These are phyloP conservation scores for Aspergillus bertholletiae DNA, from an alignment of 495 filamentous ascomycete genomes.

Conservation along the genomic window DNA sequence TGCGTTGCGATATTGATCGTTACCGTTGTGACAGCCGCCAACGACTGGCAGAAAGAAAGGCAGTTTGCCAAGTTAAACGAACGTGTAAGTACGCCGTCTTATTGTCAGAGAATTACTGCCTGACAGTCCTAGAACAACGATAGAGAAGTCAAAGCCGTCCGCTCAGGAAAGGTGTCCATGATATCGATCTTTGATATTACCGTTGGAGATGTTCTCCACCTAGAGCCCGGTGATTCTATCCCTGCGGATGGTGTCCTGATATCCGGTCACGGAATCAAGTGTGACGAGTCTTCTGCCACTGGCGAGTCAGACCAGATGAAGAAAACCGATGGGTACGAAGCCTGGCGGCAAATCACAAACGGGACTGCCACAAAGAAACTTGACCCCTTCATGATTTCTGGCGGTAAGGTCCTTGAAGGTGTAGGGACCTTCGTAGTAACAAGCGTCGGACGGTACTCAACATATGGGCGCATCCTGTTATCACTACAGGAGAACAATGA, in stretches of 20 bases:
- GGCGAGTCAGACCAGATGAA: conserved; percentile 68
- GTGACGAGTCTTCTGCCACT: conserved; percentile 67
- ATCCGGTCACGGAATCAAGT: conserved; percentile 61
- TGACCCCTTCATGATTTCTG: conserved; percentile 62
- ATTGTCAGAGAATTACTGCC: not conserved
- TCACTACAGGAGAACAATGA: conserved; percentile 57
- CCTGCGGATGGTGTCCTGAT: conserved; percentile 59
- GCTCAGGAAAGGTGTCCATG: conserved; percentile 69
- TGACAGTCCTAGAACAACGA: conserved; percentile 60
- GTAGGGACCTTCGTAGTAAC: conserved; percentile 64
- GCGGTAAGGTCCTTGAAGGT: conserved; percentile 63
- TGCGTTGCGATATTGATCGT: conserved; percentile 74
- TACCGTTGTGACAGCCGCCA: conserved; percentile 67
- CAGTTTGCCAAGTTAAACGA: conserved; percentile 78
- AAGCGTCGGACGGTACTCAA: conserved; percentile 57
- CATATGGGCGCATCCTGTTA: conserved; percentile 64
- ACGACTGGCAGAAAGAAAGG: conserved; percentile 75
- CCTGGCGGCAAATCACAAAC: conserved; percentile 52
- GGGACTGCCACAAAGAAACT: conserved; percentile 55
- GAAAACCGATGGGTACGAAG: conserved; percentile 58
- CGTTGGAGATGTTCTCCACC: conserved; percentile 68
- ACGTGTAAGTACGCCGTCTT: conserved; percentile 38
- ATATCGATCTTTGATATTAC: conserved; percentile 69
- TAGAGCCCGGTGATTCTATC: conserved; percentile 72
- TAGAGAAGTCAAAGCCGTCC: conserved; percentile 70